phyloP scores from a whole-genome alignment of 352 stramenopile genomes.

The Globisporangium echinulatum region DNA sequence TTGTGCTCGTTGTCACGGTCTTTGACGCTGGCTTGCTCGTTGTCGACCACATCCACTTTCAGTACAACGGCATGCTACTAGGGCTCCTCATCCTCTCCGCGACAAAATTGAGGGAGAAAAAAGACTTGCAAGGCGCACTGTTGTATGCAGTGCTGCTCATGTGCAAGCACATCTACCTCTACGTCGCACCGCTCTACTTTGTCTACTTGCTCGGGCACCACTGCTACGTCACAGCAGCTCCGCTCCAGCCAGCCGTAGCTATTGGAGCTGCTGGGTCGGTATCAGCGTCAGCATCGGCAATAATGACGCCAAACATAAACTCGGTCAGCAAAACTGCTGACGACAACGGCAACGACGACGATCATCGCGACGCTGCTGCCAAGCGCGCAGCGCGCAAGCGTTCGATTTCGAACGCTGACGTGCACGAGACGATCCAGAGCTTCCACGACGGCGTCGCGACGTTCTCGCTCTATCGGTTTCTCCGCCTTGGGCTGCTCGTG shows the following conservation, averaged over 20 bases:
- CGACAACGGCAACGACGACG: slow-evolving; percentile 2
- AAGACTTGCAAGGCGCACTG: slow-evolving; percentile 83
- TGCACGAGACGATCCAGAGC: slow-evolving; percentile 59
- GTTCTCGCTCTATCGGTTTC: slow-evolving; percentile 69
- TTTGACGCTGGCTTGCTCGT: slow-evolving; percentile 93
- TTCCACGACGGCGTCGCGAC: slow-evolving; percentile 43
- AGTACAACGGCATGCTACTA: slow-evolving; percentile 98
- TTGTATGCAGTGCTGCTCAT: slow-evolving; percentile 92
- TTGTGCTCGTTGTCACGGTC: slow-evolving; percentile 84
- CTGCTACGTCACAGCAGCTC: slow-evolving; percentile 51
- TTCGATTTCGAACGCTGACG: slow-evolving; percentile 66
- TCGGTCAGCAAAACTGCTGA: slow-evolving; percentile 1
- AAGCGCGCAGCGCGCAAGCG: slow-evolving; percentile 25
- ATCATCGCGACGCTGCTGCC: too few species aligned
- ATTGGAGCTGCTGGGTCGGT: too few species aligned
- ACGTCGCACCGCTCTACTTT: slow-evolving; percentile 94
- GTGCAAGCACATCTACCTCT: slow-evolving; percentile 98
- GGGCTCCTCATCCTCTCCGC: slow-evolving; percentile 91
- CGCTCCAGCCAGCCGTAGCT: too few species aligned
- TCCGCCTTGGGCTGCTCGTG: slow-evolving; percentile 81
- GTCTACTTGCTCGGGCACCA: slow-evolving; percentile 93
- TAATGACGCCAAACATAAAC: slow-evolving; percentile 1
- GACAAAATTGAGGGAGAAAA: slow-evolving; percentile 65
- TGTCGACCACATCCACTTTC: slow-evolving; percentile 99
- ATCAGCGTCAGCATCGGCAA: background rate